A percentile compares a stretch with the other conserved stretches of the same genome.
Evolutionary conservation across 192 early-diverging fungal species (phyloP).

Genomic region (Podila minutissima): DNA sequence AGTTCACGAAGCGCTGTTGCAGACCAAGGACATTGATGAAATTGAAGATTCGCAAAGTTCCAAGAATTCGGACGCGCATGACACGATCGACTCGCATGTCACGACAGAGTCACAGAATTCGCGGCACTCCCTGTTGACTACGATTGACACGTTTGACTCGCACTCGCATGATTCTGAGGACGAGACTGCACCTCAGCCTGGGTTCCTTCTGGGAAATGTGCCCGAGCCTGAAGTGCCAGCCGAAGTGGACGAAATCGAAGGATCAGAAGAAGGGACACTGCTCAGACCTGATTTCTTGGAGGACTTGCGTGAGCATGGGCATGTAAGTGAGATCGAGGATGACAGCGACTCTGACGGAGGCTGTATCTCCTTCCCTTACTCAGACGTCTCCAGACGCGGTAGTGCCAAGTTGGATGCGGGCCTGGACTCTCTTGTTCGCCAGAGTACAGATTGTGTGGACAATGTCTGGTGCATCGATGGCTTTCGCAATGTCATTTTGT

Average conservation of each 20-base stretch:
- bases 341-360: not conserved
- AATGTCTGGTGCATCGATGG: not conserved
- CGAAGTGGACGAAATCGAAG: not conserved
- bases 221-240: not conserved
- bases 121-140: too few species aligned
- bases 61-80: too few species aligned
- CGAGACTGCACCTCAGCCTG: not conserved
- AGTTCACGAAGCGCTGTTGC: too few species aligned
- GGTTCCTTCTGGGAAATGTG: not conserved
- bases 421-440: not conserved
- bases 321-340: not conserved
- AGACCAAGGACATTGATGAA: not conserved
- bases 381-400: not conserved
- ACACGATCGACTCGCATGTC: not conserved
- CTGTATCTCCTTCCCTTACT: not conserved
- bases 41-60: not conserved
- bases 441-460: not conserved
- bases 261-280: not conserved
- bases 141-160: too few species aligned
- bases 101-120: not conserved
- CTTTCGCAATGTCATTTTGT: not conserved
- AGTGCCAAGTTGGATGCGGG: not conserved
- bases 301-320: slow-evolving; percentile 1
- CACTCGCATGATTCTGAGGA: too few species aligned
- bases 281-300: not conserved